Evolutionary conservation across 352 stramenopile species (phyloP), one percentile per base, ranked within the genome.

Genomic region (Phytopythium helicoides): DNA sequence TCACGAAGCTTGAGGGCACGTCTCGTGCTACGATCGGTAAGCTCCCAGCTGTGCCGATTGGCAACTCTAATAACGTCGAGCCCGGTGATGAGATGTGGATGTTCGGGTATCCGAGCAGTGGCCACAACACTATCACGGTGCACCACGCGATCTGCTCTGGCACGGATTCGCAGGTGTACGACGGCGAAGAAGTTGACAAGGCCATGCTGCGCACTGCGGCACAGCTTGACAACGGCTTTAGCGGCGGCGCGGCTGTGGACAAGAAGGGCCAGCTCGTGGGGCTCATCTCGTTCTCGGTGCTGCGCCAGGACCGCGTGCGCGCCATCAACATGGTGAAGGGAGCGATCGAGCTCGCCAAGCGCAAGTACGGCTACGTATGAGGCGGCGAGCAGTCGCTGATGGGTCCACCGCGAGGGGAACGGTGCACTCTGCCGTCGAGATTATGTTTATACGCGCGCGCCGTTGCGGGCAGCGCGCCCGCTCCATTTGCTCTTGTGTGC

Each of bases 301-400:
- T 92, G 48, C 80, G 85, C 8, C 85, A 94, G 53, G 85, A 94
- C 51, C 85, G 85, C 49, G 85, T 94, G 45, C 85, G 85, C 21
- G 84, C 85, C 45, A 94, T 94, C 56, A 93, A 90, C 62, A 94
- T 94, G 85, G 81, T 94, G 49, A 94, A 94, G 61, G 78, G 82
- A 45, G 81, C 81, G 25, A 92, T 94, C 53, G 66, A 94, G 60
- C 64, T 87, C 21, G 85, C 85, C 42, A 94, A 92, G 66, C 75
- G 75, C 48, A 82, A 86, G 61, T 88, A 80, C 54, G 76, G 81
- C 36, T 87, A 85, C 46, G 73, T 72, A 48, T 86, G 62, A 84
- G 15, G 28, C 12, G 47, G 22, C 22, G 47, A 28, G 47, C 14
- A 22, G 47, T 16, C 25, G 18, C 31, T 12, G 31, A 39, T 6